Evolutionary conservation across 495 filamentous ascomycete genomes (phyloP).

Genomic region (Thozetella sp.): DNA sequence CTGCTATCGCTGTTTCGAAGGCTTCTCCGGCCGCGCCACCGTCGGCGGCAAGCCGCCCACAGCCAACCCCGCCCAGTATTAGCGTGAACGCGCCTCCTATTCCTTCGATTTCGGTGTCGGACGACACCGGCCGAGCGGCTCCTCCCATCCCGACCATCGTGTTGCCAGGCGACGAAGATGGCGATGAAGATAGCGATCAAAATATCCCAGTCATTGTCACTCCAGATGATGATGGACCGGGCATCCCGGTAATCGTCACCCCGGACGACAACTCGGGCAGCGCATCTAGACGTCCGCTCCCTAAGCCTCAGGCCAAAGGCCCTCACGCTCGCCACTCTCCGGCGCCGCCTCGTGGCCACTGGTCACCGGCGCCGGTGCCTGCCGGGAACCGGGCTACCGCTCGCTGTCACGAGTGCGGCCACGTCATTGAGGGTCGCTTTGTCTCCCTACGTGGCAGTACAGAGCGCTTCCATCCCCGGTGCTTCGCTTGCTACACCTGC

Average conservation of each 20-base stretch:
- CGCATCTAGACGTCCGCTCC: slow-evolving; percentile 37
- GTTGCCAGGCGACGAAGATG: slow-evolving; percentile 35
- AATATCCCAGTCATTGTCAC: slow-evolving; percentile 10
- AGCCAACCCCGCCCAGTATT: slow-evolving; percentile 35
- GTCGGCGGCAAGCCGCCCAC: slow-evolving; percentile 26
- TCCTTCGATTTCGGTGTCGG: slow-evolving; percentile 27
- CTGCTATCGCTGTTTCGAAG: slow-evolving; percentile 64
- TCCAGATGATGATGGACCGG: slow-evolving; percentile 26
- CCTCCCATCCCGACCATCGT: slow-evolving; percentile 42
- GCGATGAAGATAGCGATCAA: neutral
- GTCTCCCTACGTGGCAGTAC: slow-evolving; percentile 71
- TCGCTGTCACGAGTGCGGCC: slow-evolving; percentile 79
- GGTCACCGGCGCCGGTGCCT: slow-evolving; percentile 39
- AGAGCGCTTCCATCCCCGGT: slow-evolving; percentile 88
- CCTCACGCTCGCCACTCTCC: slow-evolving; percentile 34
- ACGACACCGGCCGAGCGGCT: slow-evolving; percentile 25
- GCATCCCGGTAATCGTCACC: slow-evolving; percentile 44
- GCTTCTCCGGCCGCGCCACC: slow-evolving; percentile 33
- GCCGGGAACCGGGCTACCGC: slow-evolving; percentile 67
- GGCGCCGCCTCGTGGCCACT: slow-evolving; percentile 44
- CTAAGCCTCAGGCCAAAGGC: slow-evolving; percentile 30
- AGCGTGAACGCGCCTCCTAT: slow-evolving; percentile 32
- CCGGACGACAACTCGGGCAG: slow-evolving; percentile 32
- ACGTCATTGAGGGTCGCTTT: slow-evolving; percentile 86
- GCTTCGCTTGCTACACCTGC: slow-evolving; percentile 90